Evolutionary conservation across 73 alveolate species (phyloP), one percentile per base, ranked within the genome.

Genomic region (Paramecium tetraurelia): DNA sequence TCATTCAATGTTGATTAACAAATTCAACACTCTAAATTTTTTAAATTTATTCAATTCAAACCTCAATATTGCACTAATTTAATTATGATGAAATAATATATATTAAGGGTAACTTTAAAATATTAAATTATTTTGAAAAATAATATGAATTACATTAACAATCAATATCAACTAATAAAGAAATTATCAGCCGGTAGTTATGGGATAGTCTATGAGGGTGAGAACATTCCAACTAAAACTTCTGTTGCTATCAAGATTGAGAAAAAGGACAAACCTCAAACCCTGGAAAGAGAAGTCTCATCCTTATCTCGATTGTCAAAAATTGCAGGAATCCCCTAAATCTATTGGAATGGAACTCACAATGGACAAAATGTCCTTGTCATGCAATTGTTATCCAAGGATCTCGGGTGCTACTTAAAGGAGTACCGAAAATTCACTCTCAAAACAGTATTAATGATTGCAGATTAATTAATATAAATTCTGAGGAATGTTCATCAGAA

Each of bases 161-260:
- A 63, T 63, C 84, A 63, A 63, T 63, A 63, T 63, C 84, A 63
- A 63, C 84, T 27, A 31, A 63, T 27, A 31, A 63, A 7, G 44
- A 63, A 63, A 63, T 14, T 63, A 21, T 63, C 84, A 27, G 50
- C 84, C 3, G 87, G 68, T 33, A 38, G 41, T n/a, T 75, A 38
- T 18, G 63, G 87, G n/a, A 75, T 75, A 14, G 69, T 75, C 2
- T 36, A 38, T 41, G 40, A 58, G 41, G 72, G 89, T 35, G 38
- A 63, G 88, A 80, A 86, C 29, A 58, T 63, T 31, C 40, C 31
- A 36, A 86, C 33, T 22, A 86, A 86, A 43, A 58, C 68, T 21
- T 38, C 71, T 38, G 93, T 68, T n/a, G 93, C 93, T 11, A 86
- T 86, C 1, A 86, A 86, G 58, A 43, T 86, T 38, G 93, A 86